phyloP scores from a whole-genome alignment of 306 rosid genomes.

The Glycyrrhiza uralensis region DNA sequence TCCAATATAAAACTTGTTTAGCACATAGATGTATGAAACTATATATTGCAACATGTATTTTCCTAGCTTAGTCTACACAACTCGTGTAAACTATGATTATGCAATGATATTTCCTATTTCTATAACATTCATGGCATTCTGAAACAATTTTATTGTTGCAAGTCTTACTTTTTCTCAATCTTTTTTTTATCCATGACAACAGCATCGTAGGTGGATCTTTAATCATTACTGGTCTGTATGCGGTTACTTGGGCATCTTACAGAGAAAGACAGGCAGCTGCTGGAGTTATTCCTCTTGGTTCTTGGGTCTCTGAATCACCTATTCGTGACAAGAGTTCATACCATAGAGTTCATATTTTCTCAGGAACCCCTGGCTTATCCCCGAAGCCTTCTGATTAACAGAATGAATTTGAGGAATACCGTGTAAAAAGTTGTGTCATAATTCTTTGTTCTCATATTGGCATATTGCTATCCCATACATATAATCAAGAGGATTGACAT shows the following conservation, averaged over 20 bases:
- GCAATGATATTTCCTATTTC: not conserved
- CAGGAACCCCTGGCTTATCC: conserved; percentile 29
- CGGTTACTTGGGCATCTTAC: conserved; percentile 85
- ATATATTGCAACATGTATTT: not conserved
- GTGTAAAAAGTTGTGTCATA: conserved; percentile 30
- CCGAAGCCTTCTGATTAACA: conserved; percentile 69
- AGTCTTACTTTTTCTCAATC: conserved; percentile 21
- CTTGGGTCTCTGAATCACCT: conserved; percentile 54
- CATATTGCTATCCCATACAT: not conserved
- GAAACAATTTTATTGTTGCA: not conserved
- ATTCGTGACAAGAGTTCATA: conserved; percentile 46
- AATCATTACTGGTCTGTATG: conserved; percentile 75
- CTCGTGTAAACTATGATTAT: not conserved
- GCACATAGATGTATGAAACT: not conserved
- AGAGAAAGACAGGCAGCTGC: conserved; percentile 62
- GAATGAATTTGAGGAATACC: not conserved
- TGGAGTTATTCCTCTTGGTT: conserved; percentile 43
- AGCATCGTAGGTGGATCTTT: conserved; percentile 81
- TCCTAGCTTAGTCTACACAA: not conserved
- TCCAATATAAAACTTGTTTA: not conserved
- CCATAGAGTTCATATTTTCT: conserved; percentile 57
- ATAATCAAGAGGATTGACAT: not conserved
- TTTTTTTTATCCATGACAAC: conserved; percentile 34
- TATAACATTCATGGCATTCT: not conserved
- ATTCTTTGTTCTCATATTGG: conserved; percentile 9